Evolutionary conservation across 1,284 basidiomycete species (phyloP).

Genomic region (Meripilus lineatus): DNA sequence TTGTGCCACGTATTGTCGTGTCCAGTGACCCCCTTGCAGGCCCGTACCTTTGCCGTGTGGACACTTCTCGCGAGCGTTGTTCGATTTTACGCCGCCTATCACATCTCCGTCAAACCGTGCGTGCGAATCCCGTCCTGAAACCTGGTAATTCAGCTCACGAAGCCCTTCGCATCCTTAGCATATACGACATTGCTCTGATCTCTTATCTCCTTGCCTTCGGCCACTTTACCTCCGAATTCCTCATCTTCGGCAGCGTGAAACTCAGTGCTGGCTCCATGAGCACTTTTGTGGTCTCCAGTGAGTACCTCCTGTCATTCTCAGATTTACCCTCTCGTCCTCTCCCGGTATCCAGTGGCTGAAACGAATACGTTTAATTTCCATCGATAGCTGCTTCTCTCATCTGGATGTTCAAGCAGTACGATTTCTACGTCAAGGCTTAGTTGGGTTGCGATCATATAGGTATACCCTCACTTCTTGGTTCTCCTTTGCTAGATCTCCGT

Average conservation of each 20-base stretch:
- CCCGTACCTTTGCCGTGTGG: slow-evolving; percentile 87
- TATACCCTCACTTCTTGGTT: too few species aligned
- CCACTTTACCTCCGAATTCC: slow-evolving; percentile 85
- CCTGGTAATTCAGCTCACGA: neutral
- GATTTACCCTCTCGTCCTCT: neutral
- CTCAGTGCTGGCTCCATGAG: slow-evolving; percentile 62
- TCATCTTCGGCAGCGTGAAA: slow-evolving; percentile 80
- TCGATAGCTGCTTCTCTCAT: slow-evolving; percentile 58
- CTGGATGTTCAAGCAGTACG: slow-evolving; percentile 82
- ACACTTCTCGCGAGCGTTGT: slow-evolving; percentile 81
- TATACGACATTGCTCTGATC: slow-evolving; percentile 86
- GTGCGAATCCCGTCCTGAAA: slow-evolving; percentile 24
- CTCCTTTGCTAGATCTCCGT: too few species aligned
- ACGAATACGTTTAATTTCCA: slow-evolving; percentile 2
- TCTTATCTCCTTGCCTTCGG: slow-evolving; percentile 87
- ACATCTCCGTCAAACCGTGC: slow-evolving; percentile 77
- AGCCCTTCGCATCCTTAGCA: slow-evolving; percentile 37
- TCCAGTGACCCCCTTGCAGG: slow-evolving; percentile 73
- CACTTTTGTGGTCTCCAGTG: slow-evolving; percentile 86
- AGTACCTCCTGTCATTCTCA: slow-evolving; percentile 30
- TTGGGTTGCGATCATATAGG: too few species aligned
- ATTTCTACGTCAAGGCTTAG: slow-evolving; percentile 54
- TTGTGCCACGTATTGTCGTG: neutral
- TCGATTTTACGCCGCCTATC: slow-evolving; percentile 81
- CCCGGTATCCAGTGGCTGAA: neutral